phyloP scores from a whole-genome alignment of 306 rosid genomes.

The Rosa chinensis region DNA sequence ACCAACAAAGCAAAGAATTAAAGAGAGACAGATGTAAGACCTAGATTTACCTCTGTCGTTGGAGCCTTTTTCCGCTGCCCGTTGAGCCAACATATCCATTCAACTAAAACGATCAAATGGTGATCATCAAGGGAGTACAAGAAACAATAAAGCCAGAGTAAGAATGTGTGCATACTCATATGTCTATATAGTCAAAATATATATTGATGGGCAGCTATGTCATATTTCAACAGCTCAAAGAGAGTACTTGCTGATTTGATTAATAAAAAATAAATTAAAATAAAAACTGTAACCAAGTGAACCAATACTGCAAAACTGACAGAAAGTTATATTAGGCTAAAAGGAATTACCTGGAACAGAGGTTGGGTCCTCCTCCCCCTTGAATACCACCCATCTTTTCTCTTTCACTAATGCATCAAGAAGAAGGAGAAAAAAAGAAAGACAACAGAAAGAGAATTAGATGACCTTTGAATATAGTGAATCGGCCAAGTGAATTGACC shows the following conservation, averaged over 20 bases:
- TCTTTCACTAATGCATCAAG: constrained; percentile 71
- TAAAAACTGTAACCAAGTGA: background rate
- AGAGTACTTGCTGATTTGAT: background rate
- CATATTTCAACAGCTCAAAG: background rate
- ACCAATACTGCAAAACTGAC: constrained; percentile 15
- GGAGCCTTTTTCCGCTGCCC: constrained; percentile 99
- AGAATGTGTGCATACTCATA: background rate
- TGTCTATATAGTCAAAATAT: background rate
- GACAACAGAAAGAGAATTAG: constrained; percentile 24
- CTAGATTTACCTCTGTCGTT: constrained; percentile 66
- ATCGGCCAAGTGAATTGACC: background rate
- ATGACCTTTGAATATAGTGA: background rate
- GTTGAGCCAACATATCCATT: constrained; percentile 98
- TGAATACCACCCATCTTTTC: constrained; percentile 94
- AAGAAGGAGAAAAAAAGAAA: background rate
- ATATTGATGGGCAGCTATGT: no score
- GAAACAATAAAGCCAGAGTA: constrained; percentile 13
- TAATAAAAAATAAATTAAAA: background rate
- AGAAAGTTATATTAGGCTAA: constrained; percentile 11
- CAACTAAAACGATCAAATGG: constrained; percentile 59
- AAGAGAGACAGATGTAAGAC: constrained; percentile 3
- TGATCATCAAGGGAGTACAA: constrained; percentile 23
- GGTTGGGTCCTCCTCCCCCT: constrained; percentile 91
- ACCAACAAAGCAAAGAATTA: background rate
- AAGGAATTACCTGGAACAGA: constrained; percentile 72